Conservation (phyloP, 495 filamentous ascomycete species). For the Hyaloscypha variabilis region DNA sequence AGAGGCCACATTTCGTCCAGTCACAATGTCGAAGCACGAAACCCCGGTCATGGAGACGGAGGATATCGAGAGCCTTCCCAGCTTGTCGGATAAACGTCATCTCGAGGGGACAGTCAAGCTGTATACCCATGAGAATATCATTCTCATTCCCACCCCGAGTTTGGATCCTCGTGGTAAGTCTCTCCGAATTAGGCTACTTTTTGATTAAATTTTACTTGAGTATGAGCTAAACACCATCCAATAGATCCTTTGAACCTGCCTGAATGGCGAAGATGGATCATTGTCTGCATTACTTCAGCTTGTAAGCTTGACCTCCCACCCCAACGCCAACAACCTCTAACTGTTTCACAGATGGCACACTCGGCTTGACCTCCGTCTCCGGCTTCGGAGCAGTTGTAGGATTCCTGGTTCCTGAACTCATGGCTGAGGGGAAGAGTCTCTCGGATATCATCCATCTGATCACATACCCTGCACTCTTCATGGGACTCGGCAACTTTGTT, state of each 20-base stretch:
- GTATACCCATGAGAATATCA: not conserved
- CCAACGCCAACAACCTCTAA: too few species aligned
- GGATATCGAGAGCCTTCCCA: too few species aligned
- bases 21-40: too few species aligned
- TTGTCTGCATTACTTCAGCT: not conserved
- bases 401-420: not conserved
- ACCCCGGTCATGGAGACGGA: too few species aligned
- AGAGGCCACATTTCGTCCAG: too few species aligned
- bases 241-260: slow-evolving; percentile 2
- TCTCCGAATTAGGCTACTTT: not conserved
- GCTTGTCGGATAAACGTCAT: too few species aligned
- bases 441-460: not conserved
- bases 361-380: not conserved
- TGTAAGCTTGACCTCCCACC: too few species aligned
- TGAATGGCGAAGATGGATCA: slow-evolving; percentile 1
- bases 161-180: slow-evolving; percentile 5
- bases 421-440: not conserved
- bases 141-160: not conserved
- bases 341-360: not conserved
- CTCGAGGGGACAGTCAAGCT: not conserved
- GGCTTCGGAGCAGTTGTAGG: not conserved
- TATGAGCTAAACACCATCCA: not conserved
- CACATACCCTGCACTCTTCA: not conserved
- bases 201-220: not conserved
- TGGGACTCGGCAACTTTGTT: slow-evolving; percentile 1